Evolutionary conservation across 1,139 yeast species (phyloP).

Genomic region (Hemisphaericaspora lyxosophila): DNA sequence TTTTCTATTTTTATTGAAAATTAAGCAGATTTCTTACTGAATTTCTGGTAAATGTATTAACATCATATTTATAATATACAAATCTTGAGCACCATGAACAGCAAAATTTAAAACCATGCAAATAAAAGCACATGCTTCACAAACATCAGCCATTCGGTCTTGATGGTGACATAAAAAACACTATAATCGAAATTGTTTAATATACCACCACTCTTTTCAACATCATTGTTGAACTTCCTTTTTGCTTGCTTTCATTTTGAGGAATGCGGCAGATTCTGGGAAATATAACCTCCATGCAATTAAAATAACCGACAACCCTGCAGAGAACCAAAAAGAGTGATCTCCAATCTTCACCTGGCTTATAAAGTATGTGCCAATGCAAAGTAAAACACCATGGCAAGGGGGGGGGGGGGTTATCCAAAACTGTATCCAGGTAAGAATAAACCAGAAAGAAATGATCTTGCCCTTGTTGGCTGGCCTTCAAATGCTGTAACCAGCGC

Average conservation of each 20-base stretch:
- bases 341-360: conserved; percentile 59
- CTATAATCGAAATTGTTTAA: conserved; percentile 16
- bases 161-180: conserved; percentile 21
- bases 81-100: conserved; percentile 57
- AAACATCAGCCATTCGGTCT: conserved; percentile 46
- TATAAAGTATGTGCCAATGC: conserved; percentile 63
- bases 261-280: conserved; percentile 35
- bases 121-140: conserved; percentile 44
- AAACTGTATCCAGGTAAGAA: conserved; percentile 42
- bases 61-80: too few species aligned
- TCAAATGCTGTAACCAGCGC: conserved; percentile 35
- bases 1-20: too few species aligned
- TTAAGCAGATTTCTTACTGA: too few species aligned
- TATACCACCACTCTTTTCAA: conserved; percentile 9
- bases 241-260: conserved; percentile 19
- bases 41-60: too few species aligned
- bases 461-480: conserved; percentile 34
- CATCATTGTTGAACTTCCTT: conserved; percentile 11
- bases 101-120: conserved; percentile 53
- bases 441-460: conserved; percentile 38
- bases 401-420: conserved; percentile 37
- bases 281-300: conserved; percentile 32
- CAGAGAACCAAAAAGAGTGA: conserved; percentile 78
- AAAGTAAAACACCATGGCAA: conserved; percentile 37
- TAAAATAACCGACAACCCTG: conserved; percentile 49